phyloP scores from a whole-genome alignment of 1,284 basidiomycete species.

The Meripilus lineatus region DNA sequence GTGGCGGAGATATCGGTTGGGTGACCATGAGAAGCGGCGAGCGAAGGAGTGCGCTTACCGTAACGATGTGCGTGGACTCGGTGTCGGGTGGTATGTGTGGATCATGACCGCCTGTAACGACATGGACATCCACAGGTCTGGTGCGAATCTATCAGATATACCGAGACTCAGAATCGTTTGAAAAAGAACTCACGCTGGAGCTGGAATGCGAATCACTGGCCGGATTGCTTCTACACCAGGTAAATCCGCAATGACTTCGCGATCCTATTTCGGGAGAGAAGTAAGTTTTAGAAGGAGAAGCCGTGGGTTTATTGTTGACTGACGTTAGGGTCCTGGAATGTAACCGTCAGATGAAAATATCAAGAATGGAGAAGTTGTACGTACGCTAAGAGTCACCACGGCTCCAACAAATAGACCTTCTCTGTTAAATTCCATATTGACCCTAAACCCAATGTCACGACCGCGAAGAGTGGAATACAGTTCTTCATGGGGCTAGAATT shows the following conservation, averaged over 20 bases:
- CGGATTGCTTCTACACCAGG: constrained; percentile 27
- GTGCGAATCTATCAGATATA: neutral
- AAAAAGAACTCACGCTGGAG: constrained; percentile 20
- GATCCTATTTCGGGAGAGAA: constrained; percentile 15
- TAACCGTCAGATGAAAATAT: too few relatives aligned
- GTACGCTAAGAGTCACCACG: constrained; percentile 32
- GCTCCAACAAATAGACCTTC: constrained; percentile 42
- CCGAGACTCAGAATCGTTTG: neutral
- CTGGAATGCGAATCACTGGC: constrained; percentile 23
- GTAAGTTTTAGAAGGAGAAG: neutral
- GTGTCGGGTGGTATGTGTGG: constrained; percentile 28
- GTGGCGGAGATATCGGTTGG: neutral
- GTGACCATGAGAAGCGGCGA: too few relatives aligned
- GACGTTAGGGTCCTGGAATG: too few relatives aligned
- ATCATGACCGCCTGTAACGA: constrained; percentile 29
- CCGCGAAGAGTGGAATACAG: constrained; percentile 33
- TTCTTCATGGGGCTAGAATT: constrained; percentile 29
- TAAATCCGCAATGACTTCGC: constrained; percentile 19
- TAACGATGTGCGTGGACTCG: constrained; percentile 32
- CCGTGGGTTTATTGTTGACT: too few relatives aligned
- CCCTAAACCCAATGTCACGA: constrained; percentile 30
- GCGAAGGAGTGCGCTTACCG: too few relatives aligned
- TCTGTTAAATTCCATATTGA: constrained; percentile 36
- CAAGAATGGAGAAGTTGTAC: neutral
- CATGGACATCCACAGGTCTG: constrained; percentile 26